Base-by-base conservation (phyloP, 768 basidiomycete species). In the Boletus sp. region DNA sequence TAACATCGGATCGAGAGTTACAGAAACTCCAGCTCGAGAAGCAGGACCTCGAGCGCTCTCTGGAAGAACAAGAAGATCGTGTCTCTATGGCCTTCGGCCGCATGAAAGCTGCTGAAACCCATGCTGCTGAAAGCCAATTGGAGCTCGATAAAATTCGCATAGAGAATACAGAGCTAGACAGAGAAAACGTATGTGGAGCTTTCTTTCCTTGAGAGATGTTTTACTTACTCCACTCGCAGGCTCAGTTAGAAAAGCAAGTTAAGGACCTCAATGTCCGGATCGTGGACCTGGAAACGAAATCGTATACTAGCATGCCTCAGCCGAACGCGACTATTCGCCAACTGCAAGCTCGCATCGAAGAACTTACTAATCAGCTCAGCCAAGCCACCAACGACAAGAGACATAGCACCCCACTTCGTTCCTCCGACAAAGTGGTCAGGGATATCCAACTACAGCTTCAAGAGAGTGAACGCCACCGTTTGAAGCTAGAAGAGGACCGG, bases 261-360 rank as follows among this genome's bases (percentile, higher is more conserved):
- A 92, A 91, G 64, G 92, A 93, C 48, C 72, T 93, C 32, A 90
- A 91, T 56, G 80, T 90, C 39, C 87, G 85, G 38, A 83, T 93
- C 51, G 83, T 90, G 9, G 91, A 93, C 63, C 77, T 93, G 17
- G 90, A 91, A 68, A 89, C 90, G 1, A 87, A 78, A 63, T 85
- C 89, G 5, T 84, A 90, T 57, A 70, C 83, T 11, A 86, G 72
- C 59, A 78, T 81, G n/a, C 81, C 85, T 14, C 79, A 85, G 34
- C 77, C 83, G 5, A 72, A 79, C 2, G 73, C 78, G 5, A 75
- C 75, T 1, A 79, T 83, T 43, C 76, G 84, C 38, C 81, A 87
- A 25, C 73, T 84, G 25, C 88, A 90, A 56, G 82, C 75, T 51
- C 80, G 84, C 29, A 83, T 90, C 19, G 88, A 90, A 57, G 90